Conservation (phyloP, 2,329 filamentous ascomycete genomes). For the Fusarium temperatum region DNA sequence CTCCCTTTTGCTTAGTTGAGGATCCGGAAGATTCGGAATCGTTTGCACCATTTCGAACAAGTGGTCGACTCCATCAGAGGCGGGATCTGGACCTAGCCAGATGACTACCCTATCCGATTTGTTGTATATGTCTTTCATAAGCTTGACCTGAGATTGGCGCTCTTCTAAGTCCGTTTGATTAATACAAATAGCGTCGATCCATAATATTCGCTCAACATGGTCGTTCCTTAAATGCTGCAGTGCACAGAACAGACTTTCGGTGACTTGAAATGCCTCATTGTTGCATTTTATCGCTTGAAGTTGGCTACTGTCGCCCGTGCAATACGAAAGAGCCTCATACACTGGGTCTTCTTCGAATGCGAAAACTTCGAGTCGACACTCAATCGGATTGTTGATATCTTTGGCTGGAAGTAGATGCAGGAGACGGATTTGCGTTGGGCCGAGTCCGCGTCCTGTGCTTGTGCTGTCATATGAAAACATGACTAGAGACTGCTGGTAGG, state of each 20-base stretch:
- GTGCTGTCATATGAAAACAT: background rate
- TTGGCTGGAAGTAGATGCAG: background rate
- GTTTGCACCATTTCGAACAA: background rate
- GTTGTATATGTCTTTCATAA: background rate
- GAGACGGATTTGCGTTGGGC: background rate
- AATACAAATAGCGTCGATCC: background rate
- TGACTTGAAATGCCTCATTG: background rate
- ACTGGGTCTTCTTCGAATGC: background rate
- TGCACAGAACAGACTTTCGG: background rate
- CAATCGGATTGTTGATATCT: accelerated
- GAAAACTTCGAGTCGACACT: background rate
- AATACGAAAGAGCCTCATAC: background rate
- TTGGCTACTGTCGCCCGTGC: background rate
- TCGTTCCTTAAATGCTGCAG: background rate
- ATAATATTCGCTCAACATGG: background rate
- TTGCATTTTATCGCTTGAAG: background rate
- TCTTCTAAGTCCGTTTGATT: background rate
- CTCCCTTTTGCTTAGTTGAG: background rate
- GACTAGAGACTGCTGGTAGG: background rate
- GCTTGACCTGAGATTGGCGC: background rate
- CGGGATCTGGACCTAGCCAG: background rate
- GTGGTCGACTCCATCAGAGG: background rate
- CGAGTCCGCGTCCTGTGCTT: background rate
- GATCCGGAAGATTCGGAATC: background rate
- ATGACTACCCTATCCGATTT: background rate